Base-by-base conservation (phyloP, 2,329 filamentous ascomycete genomes). In the Pseudocercospora ulei region DNA sequence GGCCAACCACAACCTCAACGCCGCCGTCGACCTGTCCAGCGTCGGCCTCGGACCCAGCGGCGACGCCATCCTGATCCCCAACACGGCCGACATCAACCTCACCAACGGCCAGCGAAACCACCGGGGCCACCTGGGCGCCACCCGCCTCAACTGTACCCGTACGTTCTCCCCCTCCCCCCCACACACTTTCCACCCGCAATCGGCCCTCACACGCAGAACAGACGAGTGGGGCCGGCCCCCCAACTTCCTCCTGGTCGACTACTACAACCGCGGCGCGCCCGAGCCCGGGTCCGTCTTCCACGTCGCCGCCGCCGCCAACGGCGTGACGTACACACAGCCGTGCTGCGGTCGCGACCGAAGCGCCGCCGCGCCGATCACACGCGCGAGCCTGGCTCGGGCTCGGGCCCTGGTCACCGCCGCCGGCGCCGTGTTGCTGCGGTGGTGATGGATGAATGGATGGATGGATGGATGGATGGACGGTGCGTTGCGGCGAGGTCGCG, bases 1-100 rank as follows among this genome's bases (percentile, higher is more conserved):
- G 56, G 73, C 81, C 54, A 95, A 95, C 62, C 87, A 95, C 66
- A 95, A 95, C 58, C 71, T 94, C 42, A 94, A 94, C 59, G 71
- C 80, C 43, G 71, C 86, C 49, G 73, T 93, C 46, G 72, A 72
- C 37, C 62, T 92, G 22, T 48, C 47, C 7, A 46, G 49, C 8
- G 19, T 58, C 8, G 73, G 78, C 2, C 75, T 75, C 18, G 36
- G 36, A 7, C 35, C 35, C 9, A 39, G 37, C 2, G 19, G 12
- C 3, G 46, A 72, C 9, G 65, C 70, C 12, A 58, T 90, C 29
- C 65, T 86, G 5, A 78, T 90, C 7, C 84, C 84, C 0, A 81
- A 82, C 41, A 75, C 76, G 0, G 73, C 76, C 3, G 58, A 78
- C 25, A 63, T 88, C 40, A 83, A 83, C 52, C 63, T 72, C 44